These are phyloP conservation scores for Scleroderma bovista DNA, from an alignment of 768 basidiomycete species.

Conservation along the genomic window DNA sequence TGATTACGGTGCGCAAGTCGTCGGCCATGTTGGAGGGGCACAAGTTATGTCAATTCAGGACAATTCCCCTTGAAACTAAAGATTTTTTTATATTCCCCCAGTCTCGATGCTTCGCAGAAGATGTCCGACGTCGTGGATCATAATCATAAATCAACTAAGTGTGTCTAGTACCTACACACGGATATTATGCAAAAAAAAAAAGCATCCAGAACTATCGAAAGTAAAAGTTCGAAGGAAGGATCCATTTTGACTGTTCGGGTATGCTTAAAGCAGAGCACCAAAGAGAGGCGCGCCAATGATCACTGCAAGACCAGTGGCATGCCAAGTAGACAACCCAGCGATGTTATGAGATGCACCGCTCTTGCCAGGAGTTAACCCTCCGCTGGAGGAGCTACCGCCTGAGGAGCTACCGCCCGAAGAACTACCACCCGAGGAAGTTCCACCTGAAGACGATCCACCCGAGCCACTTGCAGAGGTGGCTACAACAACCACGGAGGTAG, in stretches of 20 bases:
- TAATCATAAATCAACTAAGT: too few species aligned
- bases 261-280: neutral
- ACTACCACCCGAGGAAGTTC: neutral
- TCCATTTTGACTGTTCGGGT: neutral
- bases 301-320: slow-evolving; percentile 4
- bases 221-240: too few species aligned
- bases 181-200: too few species aligned
- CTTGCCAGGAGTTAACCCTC: neutral
- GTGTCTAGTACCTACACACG: too few species aligned
- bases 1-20: too few species aligned
- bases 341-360: slow-evolving; percentile 9
- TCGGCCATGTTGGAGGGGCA: too few species aligned
- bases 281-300: slow-evolving; percentile 5
- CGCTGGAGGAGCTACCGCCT: neutral
- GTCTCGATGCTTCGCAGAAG: too few species aligned
- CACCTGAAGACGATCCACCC: neutral
- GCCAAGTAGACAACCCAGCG: neutral
- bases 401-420: neutral
- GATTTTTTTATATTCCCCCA: too few species aligned
- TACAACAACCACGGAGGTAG: neutral
- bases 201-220: too few species aligned
- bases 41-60: too few species aligned
- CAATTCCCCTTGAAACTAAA: too few species aligned
- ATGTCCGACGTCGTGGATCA: too few species aligned
- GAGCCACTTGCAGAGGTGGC: neutral